Conservation (phyloP, 2,329 filamentous ascomycete species). For the Thielaviopsis ethacetica region DNA sequence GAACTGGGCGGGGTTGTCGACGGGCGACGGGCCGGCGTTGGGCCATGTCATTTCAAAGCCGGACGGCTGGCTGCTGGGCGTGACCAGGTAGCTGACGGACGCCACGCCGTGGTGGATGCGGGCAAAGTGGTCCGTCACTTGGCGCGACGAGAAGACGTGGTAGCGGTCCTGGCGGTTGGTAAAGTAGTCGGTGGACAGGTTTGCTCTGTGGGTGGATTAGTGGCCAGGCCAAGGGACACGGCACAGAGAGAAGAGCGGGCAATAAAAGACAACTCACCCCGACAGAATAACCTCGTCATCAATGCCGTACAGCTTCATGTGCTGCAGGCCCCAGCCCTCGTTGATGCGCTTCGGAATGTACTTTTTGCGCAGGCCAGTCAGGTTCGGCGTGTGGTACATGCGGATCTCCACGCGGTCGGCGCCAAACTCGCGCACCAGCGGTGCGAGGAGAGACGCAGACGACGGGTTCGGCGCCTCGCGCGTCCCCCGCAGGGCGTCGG, state of each 20-base stretch:
- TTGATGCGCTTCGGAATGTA: slow-evolving; percentile 81
- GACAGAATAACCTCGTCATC: slow-evolving; percentile 94
- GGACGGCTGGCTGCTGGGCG: slow-evolving; percentile 36
- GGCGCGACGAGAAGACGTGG: slow-evolving; percentile 68
- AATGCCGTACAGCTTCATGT: slow-evolving; percentile 96
- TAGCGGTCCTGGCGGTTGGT: slow-evolving; percentile 92
- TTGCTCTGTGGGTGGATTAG: slow-evolving; percentile 36
- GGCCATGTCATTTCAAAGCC: slow-evolving; percentile 61
- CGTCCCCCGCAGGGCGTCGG: slow-evolving; percentile 80
- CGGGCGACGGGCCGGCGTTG: slow-evolving; percentile 60
- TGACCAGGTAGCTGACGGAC: slow-evolving; percentile 65
- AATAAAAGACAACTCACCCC: slow-evolving; percentile 37
- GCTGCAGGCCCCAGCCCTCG: slow-evolving; percentile 93
- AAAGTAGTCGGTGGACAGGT: slow-evolving; percentile 87
- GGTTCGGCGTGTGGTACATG: slow-evolving; percentile 96
- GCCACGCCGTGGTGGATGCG: slow-evolving; percentile 61
- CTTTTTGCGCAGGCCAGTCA: slow-evolving; percentile 73
- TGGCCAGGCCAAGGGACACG: no score
- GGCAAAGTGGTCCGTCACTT: slow-evolving; percentile 70
- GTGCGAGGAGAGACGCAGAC: slow-evolving; percentile 73
- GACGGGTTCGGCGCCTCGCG: slow-evolving; percentile 75
- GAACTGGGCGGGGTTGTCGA: slow-evolving; percentile 54
- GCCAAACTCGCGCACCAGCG: slow-evolving; percentile 73
- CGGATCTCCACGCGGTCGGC: slow-evolving; percentile 72
- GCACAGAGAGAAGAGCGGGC: no score